Evolutionary conservation across 1,139 yeast genomes (phyloP).

Genomic region (Geotrichum fermentans): DNA sequence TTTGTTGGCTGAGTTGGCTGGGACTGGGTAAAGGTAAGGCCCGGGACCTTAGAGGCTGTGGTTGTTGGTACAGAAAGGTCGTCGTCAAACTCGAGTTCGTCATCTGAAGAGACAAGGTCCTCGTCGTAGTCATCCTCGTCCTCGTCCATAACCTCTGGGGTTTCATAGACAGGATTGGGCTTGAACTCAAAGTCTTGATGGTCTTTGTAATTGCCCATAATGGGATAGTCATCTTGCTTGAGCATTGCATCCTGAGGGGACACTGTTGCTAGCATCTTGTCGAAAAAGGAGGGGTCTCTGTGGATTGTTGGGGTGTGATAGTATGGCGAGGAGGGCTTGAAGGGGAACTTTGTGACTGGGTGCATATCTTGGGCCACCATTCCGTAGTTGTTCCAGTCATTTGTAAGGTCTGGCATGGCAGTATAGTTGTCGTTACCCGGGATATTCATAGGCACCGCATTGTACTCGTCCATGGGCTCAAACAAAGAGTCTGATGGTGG

Average conservation of each 20-base stretch:
- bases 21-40: background rate
- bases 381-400: too few species aligned
- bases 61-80: background rate
- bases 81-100: conserved; percentile 7
- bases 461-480: background rate
- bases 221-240: conserved; percentile 1
- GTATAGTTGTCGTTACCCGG: background rate
- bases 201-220: background rate
- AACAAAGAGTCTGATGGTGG: background rate
- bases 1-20: background rate
- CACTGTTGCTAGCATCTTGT: background rate
- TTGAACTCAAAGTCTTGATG: background rate
- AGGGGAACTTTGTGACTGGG: background rate
- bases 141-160: conserved; percentile 28
- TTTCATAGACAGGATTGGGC: conserved; percentile 18
- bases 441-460: background rate
- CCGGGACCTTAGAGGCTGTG: conserved; percentile 1
- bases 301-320: background rate
- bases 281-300: background rate
- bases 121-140: conserved; percentile 31
- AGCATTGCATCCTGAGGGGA: conserved; percentile 1
- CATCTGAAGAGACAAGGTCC: conserved; percentile 8
- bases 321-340: conserved; percentile 9
- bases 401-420: background rate
- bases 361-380: too few species aligned